These are phyloP conservation scores for Pseudogymnoascus sp. DNA, from an alignment of 2,329 filamentous ascomycete species.

Conservation along the genomic window DNA sequence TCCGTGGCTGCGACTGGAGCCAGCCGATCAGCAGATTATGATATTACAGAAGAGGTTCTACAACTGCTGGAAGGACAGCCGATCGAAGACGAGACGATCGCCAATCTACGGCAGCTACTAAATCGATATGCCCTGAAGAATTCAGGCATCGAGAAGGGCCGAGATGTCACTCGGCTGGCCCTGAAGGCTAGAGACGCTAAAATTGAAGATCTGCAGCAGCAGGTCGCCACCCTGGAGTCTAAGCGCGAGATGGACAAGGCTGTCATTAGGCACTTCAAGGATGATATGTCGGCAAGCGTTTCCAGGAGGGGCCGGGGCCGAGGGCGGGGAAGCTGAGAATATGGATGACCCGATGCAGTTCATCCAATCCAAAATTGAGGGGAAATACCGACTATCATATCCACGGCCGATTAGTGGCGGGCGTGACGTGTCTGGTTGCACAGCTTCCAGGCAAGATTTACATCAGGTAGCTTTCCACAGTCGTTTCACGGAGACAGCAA, in stretches of 20 bases:
- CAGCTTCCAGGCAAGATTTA: neutral
- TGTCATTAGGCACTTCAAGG: constrained; percentile 33
- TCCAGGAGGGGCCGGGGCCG: neutral
- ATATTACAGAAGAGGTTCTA: constrained; percentile 42
- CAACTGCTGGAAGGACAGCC: constrained; percentile 37
- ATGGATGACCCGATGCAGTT: neutral
- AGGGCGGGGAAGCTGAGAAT: neutral
- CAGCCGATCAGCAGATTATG: constrained; percentile 20
- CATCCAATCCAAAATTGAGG: neutral
- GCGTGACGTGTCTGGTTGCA: neutral
- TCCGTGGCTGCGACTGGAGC: neutral
- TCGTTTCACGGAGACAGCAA: neutral
- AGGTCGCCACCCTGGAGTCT: constrained; percentile 49
- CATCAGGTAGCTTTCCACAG: neutral
- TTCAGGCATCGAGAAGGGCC: constrained; percentile 54
- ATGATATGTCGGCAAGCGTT: constrained; percentile 17
- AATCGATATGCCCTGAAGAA: constrained; percentile 48
- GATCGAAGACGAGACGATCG: constrained; percentile 32
- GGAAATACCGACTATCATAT: neutral
- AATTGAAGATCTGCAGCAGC: constrained; percentile 56
- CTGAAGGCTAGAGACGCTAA: constrained; percentile 57
- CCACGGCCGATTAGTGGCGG: neutral
- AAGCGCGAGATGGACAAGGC: constrained; percentile 46
- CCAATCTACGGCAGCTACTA: constrained; percentile 38
- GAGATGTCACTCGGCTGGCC: constrained; percentile 56